A percentile compares a stretch with the other conserved stretches of the same genome.
Evolutionary conservation across 2,329 filamentous ascomycete genomes (phyloP).

Genomic region (Monosporascus sp.): DNA sequence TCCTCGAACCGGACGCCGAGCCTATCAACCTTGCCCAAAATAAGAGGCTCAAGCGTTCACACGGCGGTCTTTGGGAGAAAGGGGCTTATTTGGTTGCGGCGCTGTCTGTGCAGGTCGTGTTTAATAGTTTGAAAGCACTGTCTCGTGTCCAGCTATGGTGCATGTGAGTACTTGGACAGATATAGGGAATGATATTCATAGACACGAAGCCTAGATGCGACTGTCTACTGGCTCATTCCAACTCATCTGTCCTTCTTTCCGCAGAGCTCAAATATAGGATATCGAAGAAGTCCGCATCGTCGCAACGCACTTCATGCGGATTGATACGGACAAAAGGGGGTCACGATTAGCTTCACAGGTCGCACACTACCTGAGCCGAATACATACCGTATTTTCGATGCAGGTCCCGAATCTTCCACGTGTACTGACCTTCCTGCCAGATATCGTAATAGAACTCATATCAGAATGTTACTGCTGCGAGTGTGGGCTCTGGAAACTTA

Average conservation of each 20-base stretch:
- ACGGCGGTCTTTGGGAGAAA: constrained; percentile 38
- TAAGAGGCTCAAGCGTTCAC: constrained; percentile 27
- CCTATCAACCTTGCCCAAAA: too few relatives aligned
- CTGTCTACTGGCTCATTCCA: constrained; percentile 5
- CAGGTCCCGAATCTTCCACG: constrained; percentile 25
- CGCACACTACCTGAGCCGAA: too few relatives aligned
- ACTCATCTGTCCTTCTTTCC: constrained; percentile 12
- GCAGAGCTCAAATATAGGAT: constrained; percentile 16
- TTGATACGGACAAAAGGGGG: constrained; percentile 29
- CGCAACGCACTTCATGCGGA: constrained; percentile 23
- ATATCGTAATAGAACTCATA: constrained; percentile 20
- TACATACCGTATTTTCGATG: constrained; percentile 27
- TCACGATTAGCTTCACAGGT: constrained; percentile 2
- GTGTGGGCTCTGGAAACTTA: constrained; percentile 18
- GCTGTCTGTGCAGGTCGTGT: constrained; percentile 34
- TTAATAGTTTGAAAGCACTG: constrained; percentile 27
- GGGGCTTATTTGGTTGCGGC: constrained; percentile 33
- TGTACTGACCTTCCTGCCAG: constrained; percentile 16
- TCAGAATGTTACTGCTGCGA: constrained; percentile 17
- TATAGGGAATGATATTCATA: not conserved
- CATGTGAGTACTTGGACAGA: not conserved
- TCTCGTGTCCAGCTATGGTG: constrained; percentile 4
- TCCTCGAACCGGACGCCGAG: too few relatives aligned
- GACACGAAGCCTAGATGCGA: not conserved
- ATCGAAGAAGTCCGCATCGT: constrained; percentile 25